Conservation (phyloP, 1,139 yeast genomes). For the Trichomonascaceae sp. region DNA sequence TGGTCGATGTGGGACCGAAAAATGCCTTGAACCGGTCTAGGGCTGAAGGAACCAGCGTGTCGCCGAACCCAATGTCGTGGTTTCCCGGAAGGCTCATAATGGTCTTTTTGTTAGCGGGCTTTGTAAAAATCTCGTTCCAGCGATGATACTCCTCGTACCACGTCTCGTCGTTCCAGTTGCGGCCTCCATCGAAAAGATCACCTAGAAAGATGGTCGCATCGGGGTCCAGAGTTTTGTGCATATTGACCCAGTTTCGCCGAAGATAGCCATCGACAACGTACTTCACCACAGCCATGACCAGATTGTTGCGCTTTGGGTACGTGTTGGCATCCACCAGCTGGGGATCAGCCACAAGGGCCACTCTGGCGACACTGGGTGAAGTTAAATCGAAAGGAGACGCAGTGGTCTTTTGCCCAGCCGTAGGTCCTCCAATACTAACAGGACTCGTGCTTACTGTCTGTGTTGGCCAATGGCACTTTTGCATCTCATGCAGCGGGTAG, state of each 20-base stretch:
- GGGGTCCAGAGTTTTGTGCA: slow-evolving; percentile 52
- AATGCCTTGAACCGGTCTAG: slow-evolving; percentile 49
- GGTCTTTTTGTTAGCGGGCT: slow-evolving; percentile 33
- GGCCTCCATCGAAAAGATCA: slow-evolving; percentile 89
- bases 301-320: slow-evolving; percentile 29
- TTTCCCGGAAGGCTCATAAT: slow-evolving; percentile 67
- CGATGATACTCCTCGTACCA: slow-evolving; percentile 70
- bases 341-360: slow-evolving; percentile 81
- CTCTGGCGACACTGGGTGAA: slow-evolving; percentile 34
- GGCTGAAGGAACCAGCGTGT: slow-evolving; percentile 40
- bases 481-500: slow-evolving; percentile 36
- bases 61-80: slow-evolving; percentile 91
- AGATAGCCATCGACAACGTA: slow-evolving; percentile 60
- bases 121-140: slow-evolving; percentile 50
- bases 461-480: slow-evolving; percentile 55
- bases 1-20: slow-evolving; percentile 60
- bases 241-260: slow-evolving; percentile 56
- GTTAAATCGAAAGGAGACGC: slow-evolving; percentile 4
- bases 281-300: slow-evolving; percentile 24
- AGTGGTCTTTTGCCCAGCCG: background rate
- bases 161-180: slow-evolving; percentile 60
- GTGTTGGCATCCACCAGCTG: slow-evolving; percentile 76
- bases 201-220: slow-evolving; percentile 73
- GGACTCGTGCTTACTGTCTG: too few relatives aligned
- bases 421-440: slow-evolving; percentile 10